Evolutionary conservation across 352 stramenopile species (phyloP).

Genomic region (Phytophthora rubi): DNA sequence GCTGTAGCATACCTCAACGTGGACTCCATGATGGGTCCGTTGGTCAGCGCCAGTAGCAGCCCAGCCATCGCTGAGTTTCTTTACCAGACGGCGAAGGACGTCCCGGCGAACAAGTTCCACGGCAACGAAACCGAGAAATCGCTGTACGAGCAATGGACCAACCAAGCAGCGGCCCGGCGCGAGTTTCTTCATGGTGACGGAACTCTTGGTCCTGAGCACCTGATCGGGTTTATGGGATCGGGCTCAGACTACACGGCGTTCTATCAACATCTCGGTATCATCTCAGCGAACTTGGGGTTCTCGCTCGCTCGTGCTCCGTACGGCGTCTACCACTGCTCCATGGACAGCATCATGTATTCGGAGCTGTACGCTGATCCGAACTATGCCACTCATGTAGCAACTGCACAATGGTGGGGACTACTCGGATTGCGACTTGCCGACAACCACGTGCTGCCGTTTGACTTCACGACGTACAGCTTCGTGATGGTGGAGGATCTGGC

Average conservation of each 20-base stretch:
- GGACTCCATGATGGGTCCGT: slow-evolving; percentile 71
- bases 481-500: slow-evolving; percentile 58
- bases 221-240: slow-evolving; percentile 59
- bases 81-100: slow-evolving; percentile 57
- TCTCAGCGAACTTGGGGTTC: slow-evolving; percentile 47
- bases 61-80: slow-evolving; percentile 78
- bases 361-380: slow-evolving; percentile 62
- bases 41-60: slow-evolving; percentile 61
- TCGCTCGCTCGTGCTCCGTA: slow-evolving; percentile 36
- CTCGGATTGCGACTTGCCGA: slow-evolving; percentile 59
- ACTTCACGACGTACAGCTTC: slow-evolving; percentile 58
- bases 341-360: slow-evolving; percentile 81
- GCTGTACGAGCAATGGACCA: slow-evolving; percentile 48
- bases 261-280: slow-evolving; percentile 83
- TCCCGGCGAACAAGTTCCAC: slow-evolving; percentile 63
- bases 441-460: slow-evolving; percentile 55
- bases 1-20: slow-evolving; percentile 89
- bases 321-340: slow-evolving; percentile 83
- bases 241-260: slow-evolving; percentile 81
- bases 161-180: slow-evolving; percentile 21
- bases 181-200: slow-evolving; percentile 17
- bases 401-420: slow-evolving; percentile 57
- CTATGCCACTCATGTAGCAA: slow-evolving; percentile 53
- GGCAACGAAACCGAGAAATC: slow-evolving; percentile 38
- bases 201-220: slow-evolving; percentile 38